Conservation (phyloP, 208 protist species). For the Leishmania amazonensis region DNA sequence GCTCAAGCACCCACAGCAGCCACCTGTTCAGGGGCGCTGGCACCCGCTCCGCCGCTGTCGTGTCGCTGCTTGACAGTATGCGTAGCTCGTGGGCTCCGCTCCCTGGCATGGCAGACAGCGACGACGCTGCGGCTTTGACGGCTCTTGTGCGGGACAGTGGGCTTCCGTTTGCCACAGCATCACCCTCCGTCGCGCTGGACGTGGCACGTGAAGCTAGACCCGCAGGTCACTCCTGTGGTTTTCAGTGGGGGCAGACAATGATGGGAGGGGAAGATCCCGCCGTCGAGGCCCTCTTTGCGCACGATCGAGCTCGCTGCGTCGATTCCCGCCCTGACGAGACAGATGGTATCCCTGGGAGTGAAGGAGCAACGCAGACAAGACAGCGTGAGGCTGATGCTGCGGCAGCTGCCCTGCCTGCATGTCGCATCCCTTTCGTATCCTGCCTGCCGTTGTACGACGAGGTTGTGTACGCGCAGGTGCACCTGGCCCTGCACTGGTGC, state of each 20-base stretch:
- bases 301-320: neutral
- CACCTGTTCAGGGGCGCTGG: no score
- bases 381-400: neutral
- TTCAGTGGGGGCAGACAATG: slow-evolving; percentile 1
- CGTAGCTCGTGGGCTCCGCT: slow-evolving; percentile 14
- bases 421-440: slow-evolving; percentile 34
- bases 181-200: neutral
- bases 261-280: neutral
- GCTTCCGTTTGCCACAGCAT: slow-evolving; percentile 10
- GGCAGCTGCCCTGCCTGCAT: slow-evolving; percentile 2
- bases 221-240: neutral
- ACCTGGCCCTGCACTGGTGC: slow-evolving; percentile 72
- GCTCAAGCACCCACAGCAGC: neutral
- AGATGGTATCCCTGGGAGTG: neutral
- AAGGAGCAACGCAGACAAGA: neutral
- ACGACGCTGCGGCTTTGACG: slow-evolving; percentile 37
- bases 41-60: neutral
- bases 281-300: slow-evolving; percentile 5
- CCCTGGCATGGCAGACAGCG: slow-evolving; percentile 1
- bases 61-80: neutral
- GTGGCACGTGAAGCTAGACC: neutral
- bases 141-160: slow-evolving; percentile 26
- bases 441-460: slow-evolving; percentile 45
- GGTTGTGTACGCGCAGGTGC: slow-evolving; percentile 54
- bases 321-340: neutral